These are phyloP conservation scores for Chaetomium fimeti DNA, from an alignment of 495 filamentous ascomycete species.

Conservation along the genomic window DNA sequence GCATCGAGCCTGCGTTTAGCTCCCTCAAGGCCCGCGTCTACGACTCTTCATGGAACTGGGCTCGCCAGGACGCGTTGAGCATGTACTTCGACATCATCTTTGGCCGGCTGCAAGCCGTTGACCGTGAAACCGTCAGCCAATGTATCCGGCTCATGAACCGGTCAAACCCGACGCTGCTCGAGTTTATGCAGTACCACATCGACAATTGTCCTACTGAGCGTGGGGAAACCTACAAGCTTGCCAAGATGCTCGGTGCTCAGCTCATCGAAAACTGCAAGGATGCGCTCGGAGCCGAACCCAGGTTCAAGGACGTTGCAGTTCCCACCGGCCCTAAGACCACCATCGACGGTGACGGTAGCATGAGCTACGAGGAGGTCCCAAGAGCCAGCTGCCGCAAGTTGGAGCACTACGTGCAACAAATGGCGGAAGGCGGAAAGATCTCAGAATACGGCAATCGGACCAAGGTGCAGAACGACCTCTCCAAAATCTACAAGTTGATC, in stretches of 20 bases:
- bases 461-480: constrained; percentile 94
- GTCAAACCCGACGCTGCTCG: constrained; percentile 88
- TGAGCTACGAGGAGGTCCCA: constrained; percentile 86
- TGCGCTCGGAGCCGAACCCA: constrained; percentile 73
- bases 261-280: constrained; percentile 98
- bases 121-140: constrained; percentile 96
- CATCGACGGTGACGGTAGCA: constrained; percentile 83
- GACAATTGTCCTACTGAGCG: constrained; percentile 97
- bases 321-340: constrained; percentile 90
- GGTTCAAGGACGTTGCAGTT: constrained; percentile 91
- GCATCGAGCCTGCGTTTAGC: constrained; percentile 93
- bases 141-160: constrained; percentile 99
- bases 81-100: constrained; percentile 99
- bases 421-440: constrained; percentile 97
- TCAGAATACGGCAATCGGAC: constrained; percentile 97
- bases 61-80: constrained; percentile 89
- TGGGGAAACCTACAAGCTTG: constrained; percentile 94
- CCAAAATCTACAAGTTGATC: constrained; percentile 94
- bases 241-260: constrained; percentile 91
- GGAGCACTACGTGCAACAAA: constrained; percentile 97
- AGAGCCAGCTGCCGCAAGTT: constrained; percentile 90
- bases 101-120: constrained; percentile 84
- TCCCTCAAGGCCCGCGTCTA: constrained; percentile 91
- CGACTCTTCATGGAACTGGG: constrained; percentile 99
- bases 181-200: constrained; percentile 99